phyloP scores from a whole-genome alignment of 495 filamentous ascomycete genomes.

The Xylaria intraflava region DNA sequence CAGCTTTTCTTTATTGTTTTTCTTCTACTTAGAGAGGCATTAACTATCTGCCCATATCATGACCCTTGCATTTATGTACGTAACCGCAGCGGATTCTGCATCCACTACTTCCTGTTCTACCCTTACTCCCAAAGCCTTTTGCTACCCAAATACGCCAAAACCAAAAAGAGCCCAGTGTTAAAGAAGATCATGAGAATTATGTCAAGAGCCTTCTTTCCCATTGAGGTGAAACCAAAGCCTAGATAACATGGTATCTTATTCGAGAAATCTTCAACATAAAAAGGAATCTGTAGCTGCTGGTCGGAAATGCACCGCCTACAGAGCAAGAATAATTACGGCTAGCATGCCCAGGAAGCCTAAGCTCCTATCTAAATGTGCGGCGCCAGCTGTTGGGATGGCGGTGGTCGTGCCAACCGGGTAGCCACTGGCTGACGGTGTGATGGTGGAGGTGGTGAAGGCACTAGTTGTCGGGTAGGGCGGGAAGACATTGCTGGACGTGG shows the following conservation, averaged over 20 bases:
- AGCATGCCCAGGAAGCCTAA: slow-evolving; percentile 30
- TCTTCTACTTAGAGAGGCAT: slow-evolving; percentile 15
- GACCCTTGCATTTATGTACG: background rate
- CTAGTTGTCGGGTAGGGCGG: slow-evolving; percentile 22
- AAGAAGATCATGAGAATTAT: slow-evolving; percentile 40
- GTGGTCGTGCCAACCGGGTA: slow-evolving; percentile 22
- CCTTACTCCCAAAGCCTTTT: background rate
- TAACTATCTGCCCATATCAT: slow-evolving; percentile 26
- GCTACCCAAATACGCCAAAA: background rate
- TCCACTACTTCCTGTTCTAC: background rate
- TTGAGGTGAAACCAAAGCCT: slow-evolving; percentile 1
- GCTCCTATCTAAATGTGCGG: slow-evolving; percentile 30
- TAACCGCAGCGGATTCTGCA: background rate
- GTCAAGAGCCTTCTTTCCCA: slow-evolving; percentile 15
- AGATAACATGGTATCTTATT: slow-evolving; percentile 13
- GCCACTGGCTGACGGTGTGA: slow-evolving; percentile 23
- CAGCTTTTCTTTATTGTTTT: slow-evolving; percentile 20
- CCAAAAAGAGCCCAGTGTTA: slow-evolving; percentile 12
- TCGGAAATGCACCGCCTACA: slow-evolving; percentile 23
- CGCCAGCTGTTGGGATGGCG: slow-evolving; percentile 29
- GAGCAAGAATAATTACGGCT: slow-evolving; percentile 22
- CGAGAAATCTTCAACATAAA: slow-evolving; percentile 14
- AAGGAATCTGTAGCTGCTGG: slow-evolving; percentile 5
- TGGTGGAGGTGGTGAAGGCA: slow-evolving; percentile 21
- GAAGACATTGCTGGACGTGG: slow-evolving; percentile 14